Conservation (phyloP, 2,329 filamentous ascomycete species). For the Ophiostoma pallidulum region DNA sequence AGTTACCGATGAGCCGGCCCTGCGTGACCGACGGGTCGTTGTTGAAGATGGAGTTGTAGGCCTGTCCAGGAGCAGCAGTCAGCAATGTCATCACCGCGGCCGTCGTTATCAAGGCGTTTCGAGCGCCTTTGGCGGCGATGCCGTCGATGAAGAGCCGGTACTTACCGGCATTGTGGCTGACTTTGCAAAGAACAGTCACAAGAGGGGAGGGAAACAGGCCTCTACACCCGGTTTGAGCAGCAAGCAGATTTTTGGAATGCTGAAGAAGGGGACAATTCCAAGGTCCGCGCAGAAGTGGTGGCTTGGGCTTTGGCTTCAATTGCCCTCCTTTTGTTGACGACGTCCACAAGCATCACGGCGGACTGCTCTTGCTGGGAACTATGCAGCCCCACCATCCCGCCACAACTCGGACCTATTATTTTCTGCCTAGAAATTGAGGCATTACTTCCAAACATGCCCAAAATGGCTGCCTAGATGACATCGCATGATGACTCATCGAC, state of each 20-base stretch:
- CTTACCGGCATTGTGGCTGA: slow-evolving; percentile 8
- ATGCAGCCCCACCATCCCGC: slow-evolving; percentile 6
- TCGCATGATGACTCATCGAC: slow-evolving; percentile 5
- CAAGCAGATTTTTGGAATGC: not conserved
- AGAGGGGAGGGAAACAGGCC: not conserved
- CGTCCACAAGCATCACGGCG: not conserved
- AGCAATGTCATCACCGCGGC: not conserved
- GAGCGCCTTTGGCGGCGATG: not conserved
- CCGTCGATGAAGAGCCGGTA: not conserved
- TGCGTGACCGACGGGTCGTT: slow-evolving; percentile 53
- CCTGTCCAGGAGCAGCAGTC: slow-evolving; percentile 44
- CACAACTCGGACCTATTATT: too few species aligned
- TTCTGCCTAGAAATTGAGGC: not conserved
- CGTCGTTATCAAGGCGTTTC: not conserved
- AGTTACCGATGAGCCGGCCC: slow-evolving; percentile 66
- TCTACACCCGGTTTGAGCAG: too few species aligned
- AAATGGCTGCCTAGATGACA: not conserved
- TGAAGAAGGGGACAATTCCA: slow-evolving; percentile 1
- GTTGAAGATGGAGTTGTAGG: slow-evolving; percentile 97
- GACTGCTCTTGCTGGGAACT: too few species aligned
- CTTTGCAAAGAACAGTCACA: not conserved
- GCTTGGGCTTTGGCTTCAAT: slow-evolving; percentile 1
- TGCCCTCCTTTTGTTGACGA: not conserved
- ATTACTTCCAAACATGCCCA: not conserved
- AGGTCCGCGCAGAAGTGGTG: slow-evolving; percentile 1